Evolutionary conservation across 345 rosid genomes (phyloP).

Genomic region (Euphorbia peplus): DNA sequence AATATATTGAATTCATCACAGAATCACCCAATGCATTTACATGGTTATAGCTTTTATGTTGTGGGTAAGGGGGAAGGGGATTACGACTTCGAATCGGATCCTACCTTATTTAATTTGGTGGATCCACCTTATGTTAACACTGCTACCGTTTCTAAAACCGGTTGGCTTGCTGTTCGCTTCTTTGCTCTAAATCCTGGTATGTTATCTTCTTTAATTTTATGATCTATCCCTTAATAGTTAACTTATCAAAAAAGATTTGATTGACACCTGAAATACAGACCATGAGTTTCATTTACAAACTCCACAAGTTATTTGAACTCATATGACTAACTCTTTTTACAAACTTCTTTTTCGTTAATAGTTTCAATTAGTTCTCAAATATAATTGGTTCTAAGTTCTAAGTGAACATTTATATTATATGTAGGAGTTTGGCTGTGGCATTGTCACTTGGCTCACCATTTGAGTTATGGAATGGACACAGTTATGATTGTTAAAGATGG

Average conservation of each 20-base stretch:
- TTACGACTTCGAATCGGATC: constrained; percentile 25
- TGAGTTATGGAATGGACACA: constrained; percentile 31
- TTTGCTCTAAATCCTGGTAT: constrained; percentile 18
- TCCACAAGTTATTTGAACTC: no score
- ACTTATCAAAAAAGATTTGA: neutral
- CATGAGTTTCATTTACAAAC: no score
- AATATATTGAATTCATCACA: constrained; percentile 20
- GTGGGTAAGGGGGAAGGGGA: constrained; percentile 39
- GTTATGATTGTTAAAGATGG: constrained; percentile 31
- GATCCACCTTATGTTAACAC: constrained; percentile 20
- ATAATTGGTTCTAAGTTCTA: no score
- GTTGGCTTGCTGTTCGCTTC: constrained; percentile 20
- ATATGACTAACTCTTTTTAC: no score
- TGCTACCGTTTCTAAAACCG: neutral
- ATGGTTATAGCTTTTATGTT: constrained; percentile 42
- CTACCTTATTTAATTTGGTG: constrained; percentile 27
- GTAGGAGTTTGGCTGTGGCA: constrained; percentile 19
- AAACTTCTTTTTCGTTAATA: no score
- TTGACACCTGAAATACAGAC: no score
- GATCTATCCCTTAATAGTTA: no score
- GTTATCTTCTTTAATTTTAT: no score
- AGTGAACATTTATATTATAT: neutral
- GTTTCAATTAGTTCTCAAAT: no score
- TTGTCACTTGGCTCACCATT: constrained; percentile 29
- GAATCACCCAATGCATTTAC: constrained; percentile 47